A percentile compares a stretch with the other conserved stretches of the same genome.
These are phyloP conservation scores for Cydonia oblonga DNA, from an alignment of 331 rosid genomes.

Conservation along the genomic window DNA sequence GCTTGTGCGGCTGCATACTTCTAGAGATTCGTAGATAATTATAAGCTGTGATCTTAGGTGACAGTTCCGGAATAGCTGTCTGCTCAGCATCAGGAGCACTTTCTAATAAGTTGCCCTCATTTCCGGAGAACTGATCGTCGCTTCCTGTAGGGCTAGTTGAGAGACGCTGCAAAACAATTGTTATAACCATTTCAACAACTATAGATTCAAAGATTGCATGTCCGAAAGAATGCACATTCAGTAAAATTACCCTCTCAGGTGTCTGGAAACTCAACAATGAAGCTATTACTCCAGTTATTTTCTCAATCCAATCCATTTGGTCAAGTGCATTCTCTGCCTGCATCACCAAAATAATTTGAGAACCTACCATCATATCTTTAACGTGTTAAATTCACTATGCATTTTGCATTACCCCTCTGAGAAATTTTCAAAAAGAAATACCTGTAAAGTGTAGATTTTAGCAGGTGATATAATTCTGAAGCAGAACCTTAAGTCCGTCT, in stretches of 20 bases:
- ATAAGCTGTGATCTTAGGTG: slow-evolving; percentile 16
- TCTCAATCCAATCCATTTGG: slow-evolving; percentile 77
- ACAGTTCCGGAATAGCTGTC: slow-evolving; percentile 6
- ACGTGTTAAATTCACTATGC: neutral
- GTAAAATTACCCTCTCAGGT: slow-evolving; percentile 34
- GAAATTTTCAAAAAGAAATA: slow-evolving; percentile 4
- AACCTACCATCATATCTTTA: neutral
- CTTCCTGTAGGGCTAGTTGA: slow-evolving; percentile 20
- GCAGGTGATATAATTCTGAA: slow-evolving; percentile 65
- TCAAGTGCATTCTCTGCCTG: slow-evolving; percentile 72
- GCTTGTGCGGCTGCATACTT: slow-evolving; percentile 31
- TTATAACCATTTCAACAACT: slow-evolving; percentile 9
- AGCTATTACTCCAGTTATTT: slow-evolving; percentile 64
- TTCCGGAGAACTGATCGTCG: slow-evolving; percentile 3
- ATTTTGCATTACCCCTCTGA: neutral
- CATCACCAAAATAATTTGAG: slow-evolving; percentile 2
- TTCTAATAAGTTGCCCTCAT: slow-evolving; percentile 10
- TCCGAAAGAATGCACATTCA: neutral
- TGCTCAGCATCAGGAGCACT: slow-evolving; percentile 16
- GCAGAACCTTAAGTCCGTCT: slow-evolving; percentile 66
- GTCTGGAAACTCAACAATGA: slow-evolving; percentile 53
- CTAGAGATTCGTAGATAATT: slow-evolving; percentile 22
- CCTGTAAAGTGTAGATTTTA: slow-evolving; percentile 61
- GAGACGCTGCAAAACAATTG: slow-evolving; percentile 28
- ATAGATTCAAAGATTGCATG: slow-evolving; percentile 7